Base-by-base conservation (phyloP, 305 asterid genomes). In the Lippia alba region DNA sequence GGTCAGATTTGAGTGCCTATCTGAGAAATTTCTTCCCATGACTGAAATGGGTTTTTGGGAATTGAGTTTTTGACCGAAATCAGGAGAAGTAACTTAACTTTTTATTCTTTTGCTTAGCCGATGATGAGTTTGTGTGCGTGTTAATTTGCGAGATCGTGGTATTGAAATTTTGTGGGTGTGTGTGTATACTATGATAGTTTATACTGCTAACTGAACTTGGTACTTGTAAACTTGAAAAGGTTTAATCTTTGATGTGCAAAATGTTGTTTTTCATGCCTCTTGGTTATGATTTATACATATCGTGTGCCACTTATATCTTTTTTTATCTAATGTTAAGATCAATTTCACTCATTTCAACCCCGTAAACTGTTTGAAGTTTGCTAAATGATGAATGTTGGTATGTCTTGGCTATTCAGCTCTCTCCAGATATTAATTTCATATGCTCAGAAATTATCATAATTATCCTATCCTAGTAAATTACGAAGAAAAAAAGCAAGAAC, bases 1-100 rank as follows among this genome's bases (percentile, higher is more conserved):
- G 14, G 63, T 53, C 63, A 20, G 78, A 72, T 82, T 81, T 53
- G 71, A 56, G 40, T 76, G 53, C 74, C 46, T 66, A 59, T 72
- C 54, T 18, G 69, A 15, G 17, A 53, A 24, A 34, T 65, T 59
- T 30, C 46, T 53, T 56, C 56, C 4, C 63, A 66, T 66, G 61
- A 48, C 65, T 55, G 41, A 63, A 56, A 51, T 56, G 77, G 78
- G 66, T 17, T 39, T 56, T 20, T 46, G 60, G 58, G 64, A 64
- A 48, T 73, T 65, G 40, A 16, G 57, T 69, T 68, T 34, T 48
- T 34, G 76, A 63, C 64, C 70, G 60, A 33, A 41, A 33, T 72
- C 73, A 58, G 76, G 72, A 72, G 32, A 62, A 55, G 46, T 4
- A 53, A 16, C 24, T 16, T 41, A 17, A 51, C 50, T 53, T 72